phyloP scores from a whole-genome alignment of 192 early-diverging fungal genomes.

The Backusella circina region DNA sequence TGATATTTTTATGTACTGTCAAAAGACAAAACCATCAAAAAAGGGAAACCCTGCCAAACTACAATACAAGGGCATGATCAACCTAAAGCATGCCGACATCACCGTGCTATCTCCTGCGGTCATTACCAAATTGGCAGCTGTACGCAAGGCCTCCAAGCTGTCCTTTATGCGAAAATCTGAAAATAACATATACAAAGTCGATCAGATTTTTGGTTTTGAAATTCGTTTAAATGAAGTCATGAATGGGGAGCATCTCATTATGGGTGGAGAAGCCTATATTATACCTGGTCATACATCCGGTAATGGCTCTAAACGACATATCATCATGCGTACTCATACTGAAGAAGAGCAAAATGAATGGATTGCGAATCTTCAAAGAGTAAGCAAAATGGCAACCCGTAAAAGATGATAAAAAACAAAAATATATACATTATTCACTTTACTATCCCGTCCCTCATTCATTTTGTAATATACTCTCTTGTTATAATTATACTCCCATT shows the following conservation, averaged over 20 bases:
- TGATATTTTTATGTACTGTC: neutral
- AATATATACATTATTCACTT: neutral
- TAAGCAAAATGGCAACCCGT: neutral
- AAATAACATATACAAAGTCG: neutral
- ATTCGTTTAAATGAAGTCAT: neutral
- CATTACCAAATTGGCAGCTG: neutral
- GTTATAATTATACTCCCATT: neutral
- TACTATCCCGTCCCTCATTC: neutral
- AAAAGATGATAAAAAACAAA: neutral
- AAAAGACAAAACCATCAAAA: neutral
- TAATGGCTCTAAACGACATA: neutral
- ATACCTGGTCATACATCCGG: neutral
- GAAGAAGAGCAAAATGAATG: neutral
- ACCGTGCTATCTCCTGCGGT: neutral
- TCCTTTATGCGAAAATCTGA: slow-evolving; percentile 2
- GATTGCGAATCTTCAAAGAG: neutral
- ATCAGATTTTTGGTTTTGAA: neutral
- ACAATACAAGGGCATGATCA: neutral
- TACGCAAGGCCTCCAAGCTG: neutral
- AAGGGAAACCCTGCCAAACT: neutral
- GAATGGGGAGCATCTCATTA: neutral
- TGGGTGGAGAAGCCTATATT: neutral
- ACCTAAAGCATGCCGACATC: slow-evolving; percentile 1
- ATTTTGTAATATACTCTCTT: neutral
- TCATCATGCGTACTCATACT: slow-evolving; percentile 9